Base-by-base conservation (phyloP, 495 filamentous ascomycete genomes). In the Neurospora sp. region DNA sequence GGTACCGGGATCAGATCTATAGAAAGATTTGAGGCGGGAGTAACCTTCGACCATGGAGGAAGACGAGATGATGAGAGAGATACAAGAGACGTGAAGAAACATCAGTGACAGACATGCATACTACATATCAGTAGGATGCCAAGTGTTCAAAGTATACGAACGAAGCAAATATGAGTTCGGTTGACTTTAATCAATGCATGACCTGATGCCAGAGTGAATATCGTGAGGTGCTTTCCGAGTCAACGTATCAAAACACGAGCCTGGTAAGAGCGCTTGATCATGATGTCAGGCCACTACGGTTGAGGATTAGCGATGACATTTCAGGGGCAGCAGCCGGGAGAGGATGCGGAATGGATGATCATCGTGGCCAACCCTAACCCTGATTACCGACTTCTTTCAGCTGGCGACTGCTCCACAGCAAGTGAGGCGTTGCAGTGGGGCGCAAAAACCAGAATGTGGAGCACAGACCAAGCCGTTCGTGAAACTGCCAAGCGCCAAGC, bases 401-500 rank as follows among this genome's bases (percentile, higher is more conserved):
- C 54, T 35, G 54, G 12, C 27, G 27, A 35, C 54, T 66, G 23
- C 54, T 35, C 54, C 54, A 66, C 54, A 66, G 14, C 14, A 66
- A 35, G 54, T 66, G 54, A 62, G 54, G 54, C 54, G 54, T 35
- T 14, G 54, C 27, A 7, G 54, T 66, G 54, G 54, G 54, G 27
- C 54, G 54, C 54, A 66, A 66, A 66, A 48, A 31, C 12, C 14
- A 16, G 5, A 9, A 66, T 31, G 54, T 66, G 54, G 54, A 66
- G 54, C 54, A 66, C 54, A 35, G 54, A 35, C 54, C 27, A 62
- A 1, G 54, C 27, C 8, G 16, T 69, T 48, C 12, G 10, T 10
- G n/a, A 46, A 20, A 40, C 37, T 72, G 71, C 69, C 74, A 77
- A 77, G 72, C 48, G 41, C 72, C 73, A 72, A 14, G n/a, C 4